Percentiles rank a stretch among this genome's conserved stretches.
phyloP scores from a whole-genome alignment of 768 basidiomycete species.

The Tylopilus vinaceipallidus region DNA sequence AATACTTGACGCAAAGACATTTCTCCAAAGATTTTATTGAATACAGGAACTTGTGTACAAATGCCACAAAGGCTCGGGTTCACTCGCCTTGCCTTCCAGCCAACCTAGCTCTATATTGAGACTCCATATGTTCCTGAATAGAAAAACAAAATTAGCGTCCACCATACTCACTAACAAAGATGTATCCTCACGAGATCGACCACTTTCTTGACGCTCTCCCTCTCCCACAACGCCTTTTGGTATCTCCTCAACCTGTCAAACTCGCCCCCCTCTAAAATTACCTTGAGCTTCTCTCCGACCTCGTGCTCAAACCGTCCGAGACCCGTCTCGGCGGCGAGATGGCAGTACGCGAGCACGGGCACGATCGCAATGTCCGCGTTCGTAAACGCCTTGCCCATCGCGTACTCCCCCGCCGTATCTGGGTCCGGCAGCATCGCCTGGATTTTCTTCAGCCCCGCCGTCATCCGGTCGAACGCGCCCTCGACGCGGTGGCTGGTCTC shows the following conservation, averaged over 20 bases:
- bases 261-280: constrained; percentile 39
- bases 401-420: constrained; percentile 37
- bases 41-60: no score
- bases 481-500: constrained; percentile 27
- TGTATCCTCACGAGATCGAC: constrained; percentile 6
- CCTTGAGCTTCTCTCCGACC: constrained; percentile 41
- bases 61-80: no score
- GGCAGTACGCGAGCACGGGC: constrained; percentile 53
- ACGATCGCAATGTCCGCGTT: constrained; percentile 59
- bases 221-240: constrained; percentile 41
- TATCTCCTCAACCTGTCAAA: constrained; percentile 52
- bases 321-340: constrained; percentile 43
- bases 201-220: constrained; percentile 27
- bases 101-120: background rate
- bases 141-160: background rate
- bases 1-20: no score
- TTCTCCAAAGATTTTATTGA: no score
- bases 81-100: no score
- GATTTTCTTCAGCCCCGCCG: constrained; percentile 2
- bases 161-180: background rate
- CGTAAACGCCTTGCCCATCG: constrained; percentile 44
- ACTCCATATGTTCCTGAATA: constrained; percentile 6
- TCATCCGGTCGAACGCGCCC: background rate
- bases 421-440: constrained; percentile 29
- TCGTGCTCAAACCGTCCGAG: constrained; percentile 48